Percentiles rank a stretch among this genome's conserved stretches.
These are phyloP conservation scores for Pseudocercospora pini-densiflorae DNA, from an alignment of 2,329 filamentous ascomycete genomes.

Conservation along the genomic window DNA sequence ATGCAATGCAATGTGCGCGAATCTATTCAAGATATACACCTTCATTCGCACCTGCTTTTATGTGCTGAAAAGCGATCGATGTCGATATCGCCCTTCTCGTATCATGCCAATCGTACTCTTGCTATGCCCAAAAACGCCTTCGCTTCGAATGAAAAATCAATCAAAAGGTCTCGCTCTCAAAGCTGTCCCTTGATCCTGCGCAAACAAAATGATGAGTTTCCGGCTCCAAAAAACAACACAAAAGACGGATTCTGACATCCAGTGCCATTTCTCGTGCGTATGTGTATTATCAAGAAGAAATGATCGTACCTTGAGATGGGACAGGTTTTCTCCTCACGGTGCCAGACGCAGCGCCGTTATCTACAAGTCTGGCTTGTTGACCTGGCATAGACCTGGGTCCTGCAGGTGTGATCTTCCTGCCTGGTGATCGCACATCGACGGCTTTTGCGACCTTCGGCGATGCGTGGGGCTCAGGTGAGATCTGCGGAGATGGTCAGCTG, in stretches of 20 bases:
- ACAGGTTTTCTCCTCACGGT: conserved; percentile 38
- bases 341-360: conserved; percentile 14
- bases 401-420: conserved; percentile 48
- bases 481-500: conserved; percentile 17
- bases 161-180: conserved; percentile 32
- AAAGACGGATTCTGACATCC: neutral
- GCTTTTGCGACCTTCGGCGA: conserved; percentile 30
- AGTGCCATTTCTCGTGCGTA: neutral
- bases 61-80: neutral
- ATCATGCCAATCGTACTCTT: neutral
- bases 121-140: neutral
- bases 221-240: neutral
- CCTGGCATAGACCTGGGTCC: conserved; percentile 53
- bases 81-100: neutral
- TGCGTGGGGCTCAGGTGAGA: conserved; percentile 36
- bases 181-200: conserved; percentile 28
- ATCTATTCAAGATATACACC: neutral
- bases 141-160: neutral
- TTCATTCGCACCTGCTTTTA: neutral
- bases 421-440: conserved; percentile 39
- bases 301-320: conserved; percentile 31
- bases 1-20: neutral
- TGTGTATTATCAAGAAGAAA: neutral
- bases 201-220: neutral
- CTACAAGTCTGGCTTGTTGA: conserved; percentile 25